Conservation (phyloP, 2,329 filamentous ascomycete genomes). For the Cytospora leucostoma region DNA sequence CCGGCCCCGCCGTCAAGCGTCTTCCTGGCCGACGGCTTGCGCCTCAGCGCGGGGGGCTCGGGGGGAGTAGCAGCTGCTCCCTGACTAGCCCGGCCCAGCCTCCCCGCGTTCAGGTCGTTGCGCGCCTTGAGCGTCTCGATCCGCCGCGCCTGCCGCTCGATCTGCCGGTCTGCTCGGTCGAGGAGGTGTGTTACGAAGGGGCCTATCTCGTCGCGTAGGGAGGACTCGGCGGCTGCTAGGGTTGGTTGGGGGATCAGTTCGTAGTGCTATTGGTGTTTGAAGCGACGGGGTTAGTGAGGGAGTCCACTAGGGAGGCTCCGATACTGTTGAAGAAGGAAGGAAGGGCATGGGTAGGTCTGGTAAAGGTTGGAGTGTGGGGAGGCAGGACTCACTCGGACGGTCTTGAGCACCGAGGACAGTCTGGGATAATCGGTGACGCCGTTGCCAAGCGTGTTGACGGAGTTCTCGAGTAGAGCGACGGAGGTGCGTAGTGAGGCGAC, state of each 20-base stretch:
- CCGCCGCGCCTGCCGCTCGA: conserved; percentile 79
- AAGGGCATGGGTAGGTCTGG: too few relatives aligned
- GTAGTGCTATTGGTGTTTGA: conserved; percentile 66
- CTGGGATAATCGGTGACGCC: conserved; percentile 62
- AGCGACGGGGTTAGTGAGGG: not conserved
- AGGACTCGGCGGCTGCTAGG: conserved; percentile 77
- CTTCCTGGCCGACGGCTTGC: conserved; percentile 30
- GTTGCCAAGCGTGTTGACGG: conserved; percentile 56
- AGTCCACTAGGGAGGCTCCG: not conserved
- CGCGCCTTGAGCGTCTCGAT: conserved; percentile 83
- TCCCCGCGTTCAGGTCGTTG: conserved; percentile 79
- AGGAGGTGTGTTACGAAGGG: conserved; percentile 81
- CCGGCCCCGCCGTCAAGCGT: conserved; percentile 56
- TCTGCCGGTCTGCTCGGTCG: conserved; percentile 76
- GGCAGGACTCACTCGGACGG: conserved; percentile 51
- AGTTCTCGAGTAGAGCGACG: conserved; percentile 62
- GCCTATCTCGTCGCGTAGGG: conserved; percentile 85
- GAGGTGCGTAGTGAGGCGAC: conserved; percentile 61
- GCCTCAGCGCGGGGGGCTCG: conserved; percentile 7
- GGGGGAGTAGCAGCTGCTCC: conserved; percentile 9
- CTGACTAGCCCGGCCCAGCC: conserved; percentile 42
- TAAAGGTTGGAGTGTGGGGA: too few relatives aligned
- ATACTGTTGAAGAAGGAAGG: not conserved
- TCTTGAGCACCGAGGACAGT: conserved; percentile 57
- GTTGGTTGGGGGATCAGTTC: conserved; percentile 87